Conservation (phyloP, 1,139 yeast species). For the Debaryomycetaceae sp. region DNA sequence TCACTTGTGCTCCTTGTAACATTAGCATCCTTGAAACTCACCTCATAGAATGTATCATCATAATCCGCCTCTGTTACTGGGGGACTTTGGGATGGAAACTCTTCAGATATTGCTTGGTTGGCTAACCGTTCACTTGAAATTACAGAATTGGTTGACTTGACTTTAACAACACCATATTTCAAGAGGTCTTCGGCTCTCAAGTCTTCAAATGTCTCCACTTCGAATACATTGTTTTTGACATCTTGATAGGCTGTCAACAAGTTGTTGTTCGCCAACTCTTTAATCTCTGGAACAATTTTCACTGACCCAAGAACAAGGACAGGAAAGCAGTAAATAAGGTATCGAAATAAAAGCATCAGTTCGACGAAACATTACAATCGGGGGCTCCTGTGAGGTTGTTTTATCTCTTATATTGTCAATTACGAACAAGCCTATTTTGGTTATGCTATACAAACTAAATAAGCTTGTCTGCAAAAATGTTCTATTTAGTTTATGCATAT, state of each 20-base stretch:
- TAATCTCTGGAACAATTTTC: neutral
- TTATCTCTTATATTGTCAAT: neutral
- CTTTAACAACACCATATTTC: slow-evolving; percentile 13
- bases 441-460: slow-evolving; percentile 1
- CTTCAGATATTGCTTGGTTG: slow-evolving; percentile 8
- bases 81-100: slow-evolving; percentile 5
- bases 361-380: too few species aligned
- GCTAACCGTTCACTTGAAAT: slow-evolving; percentile 15
- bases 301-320: neutral
- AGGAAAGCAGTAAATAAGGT: neutral
- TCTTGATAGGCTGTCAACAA: slow-evolving; percentile 4
- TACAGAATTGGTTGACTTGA: slow-evolving; percentile 13
- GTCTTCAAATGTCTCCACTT: slow-evolving; percentile 11
- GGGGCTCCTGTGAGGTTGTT: too few species aligned
- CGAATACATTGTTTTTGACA: slow-evolving; percentile 6
- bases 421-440: neutral
- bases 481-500: too few species aligned
- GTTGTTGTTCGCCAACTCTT: slow-evolving; percentile 1
- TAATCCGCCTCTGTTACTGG: neutral
- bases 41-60: slow-evolving; percentile 10
- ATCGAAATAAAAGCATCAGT: too few species aligned
- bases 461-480: too few species aligned
- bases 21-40: slow-evolving; percentile 13
- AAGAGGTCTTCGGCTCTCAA: slow-evolving; percentile 12
- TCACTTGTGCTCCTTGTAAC: slow-evolving; percentile 5